Conservation (phyloP, 768 basidiomycete species). For the Boletus fagicola region DNA sequence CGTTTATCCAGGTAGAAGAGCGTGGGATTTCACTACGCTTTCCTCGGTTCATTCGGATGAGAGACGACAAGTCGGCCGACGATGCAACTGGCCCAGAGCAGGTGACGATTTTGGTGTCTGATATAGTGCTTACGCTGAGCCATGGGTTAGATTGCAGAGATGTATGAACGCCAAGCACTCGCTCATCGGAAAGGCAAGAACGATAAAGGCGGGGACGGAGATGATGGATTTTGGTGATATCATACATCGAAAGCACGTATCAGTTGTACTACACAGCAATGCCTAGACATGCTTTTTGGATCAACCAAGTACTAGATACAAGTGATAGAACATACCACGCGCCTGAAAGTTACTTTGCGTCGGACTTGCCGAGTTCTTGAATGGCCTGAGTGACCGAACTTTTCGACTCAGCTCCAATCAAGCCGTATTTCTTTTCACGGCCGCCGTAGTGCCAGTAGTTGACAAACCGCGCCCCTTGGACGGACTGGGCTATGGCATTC, state of each 20-base stretch:
- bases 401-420: conserved; percentile 33
- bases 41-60: conserved; percentile 87
- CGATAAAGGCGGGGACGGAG: conserved; percentile 56
- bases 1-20: conserved; percentile 61
- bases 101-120: conserved; percentile 41
- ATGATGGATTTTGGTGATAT: conserved; percentile 77
- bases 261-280: conserved; percentile 16
- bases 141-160: conserved; percentile 73
- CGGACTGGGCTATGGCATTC: conserved; percentile 80
- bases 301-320: not conserved
- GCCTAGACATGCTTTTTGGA: conserved; percentile 5
- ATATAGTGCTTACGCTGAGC: conserved; percentile 1
- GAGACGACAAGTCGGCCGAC: conserved; percentile 92
- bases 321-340: conserved; percentile 2
- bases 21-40: conserved; percentile 95
- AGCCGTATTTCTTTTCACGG: conserved; percentile 63
- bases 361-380: conserved; percentile 38
- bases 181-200: conserved; percentile 74
- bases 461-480: conserved; percentile 82
- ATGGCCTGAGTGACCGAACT: conserved; percentile 51
- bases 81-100: conserved; percentile 93
- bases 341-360: conserved; percentile 18
- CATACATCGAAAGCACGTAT: conserved; percentile 10
- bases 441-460: conserved; percentile 93
- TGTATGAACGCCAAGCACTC: conserved; percentile 87